A percentile compares a stretch with the other conserved stretches of the same genome.
Evolutionary conservation across 1,139 yeast species (phyloP).

Genomic region (Zygoascus sp.): DNA sequence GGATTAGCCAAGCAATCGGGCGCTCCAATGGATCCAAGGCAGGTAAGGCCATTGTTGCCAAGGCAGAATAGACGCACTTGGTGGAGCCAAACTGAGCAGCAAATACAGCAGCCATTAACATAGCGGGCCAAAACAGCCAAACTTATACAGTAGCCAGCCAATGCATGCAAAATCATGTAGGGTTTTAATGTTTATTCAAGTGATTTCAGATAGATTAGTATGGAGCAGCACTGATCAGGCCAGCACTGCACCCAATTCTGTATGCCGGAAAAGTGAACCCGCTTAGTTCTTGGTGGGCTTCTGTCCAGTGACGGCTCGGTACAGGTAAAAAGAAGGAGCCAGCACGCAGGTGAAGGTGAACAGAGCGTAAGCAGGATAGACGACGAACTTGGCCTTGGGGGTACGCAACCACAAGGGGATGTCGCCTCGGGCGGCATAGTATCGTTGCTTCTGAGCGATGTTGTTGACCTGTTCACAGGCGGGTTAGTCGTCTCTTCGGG

Average conservation of each 20-base stretch:
- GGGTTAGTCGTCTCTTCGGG: not conserved
- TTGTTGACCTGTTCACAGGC: constrained; percentile 29
- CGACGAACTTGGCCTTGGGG: constrained; percentile 67
- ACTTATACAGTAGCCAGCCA: too few species aligned
- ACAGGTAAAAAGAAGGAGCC: constrained; percentile 45
- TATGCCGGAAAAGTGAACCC: not conserved
- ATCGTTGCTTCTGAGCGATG: constrained; percentile 37
- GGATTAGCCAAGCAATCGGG: constrained; percentile 30
- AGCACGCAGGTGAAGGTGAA: constrained; percentile 65
- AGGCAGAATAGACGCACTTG: constrained; percentile 1
- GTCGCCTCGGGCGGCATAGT: constrained; percentile 36
- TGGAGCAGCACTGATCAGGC: too few species aligned
- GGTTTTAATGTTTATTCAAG: too few species aligned
- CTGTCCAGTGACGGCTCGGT: constrained; percentile 13
- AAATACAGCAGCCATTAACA: not conserved
- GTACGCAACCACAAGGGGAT: constrained; percentile 40
- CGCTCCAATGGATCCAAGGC: constrained; percentile 33
- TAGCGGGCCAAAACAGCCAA: too few species aligned
- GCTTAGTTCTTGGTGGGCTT: constrained; percentile 6
- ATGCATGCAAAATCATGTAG: too few species aligned
- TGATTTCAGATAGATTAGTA: too few species aligned
- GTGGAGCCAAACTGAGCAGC: not conserved
- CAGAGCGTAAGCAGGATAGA: constrained; percentile 87
- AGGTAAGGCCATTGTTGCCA: constrained; percentile 29
- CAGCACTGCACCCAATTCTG: not conserved